Percentiles rank a stretch among this genome's conserved stretches.
phyloP scores from a whole-genome alignment of 1,284 basidiomycete species.

The Leucoagaricus sp. region DNA sequence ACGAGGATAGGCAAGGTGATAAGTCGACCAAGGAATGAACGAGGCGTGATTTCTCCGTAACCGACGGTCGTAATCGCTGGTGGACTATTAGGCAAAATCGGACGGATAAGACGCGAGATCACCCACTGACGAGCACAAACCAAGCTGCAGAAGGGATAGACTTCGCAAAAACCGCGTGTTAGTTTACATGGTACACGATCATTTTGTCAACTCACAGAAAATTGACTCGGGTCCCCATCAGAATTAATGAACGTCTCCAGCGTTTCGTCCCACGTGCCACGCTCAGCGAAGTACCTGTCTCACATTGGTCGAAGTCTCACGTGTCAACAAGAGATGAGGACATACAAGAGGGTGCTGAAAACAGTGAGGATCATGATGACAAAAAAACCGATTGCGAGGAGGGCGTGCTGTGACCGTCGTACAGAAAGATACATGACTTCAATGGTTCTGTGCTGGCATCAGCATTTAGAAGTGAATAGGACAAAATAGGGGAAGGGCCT shows the following conservation, averaged over 20 bases:
- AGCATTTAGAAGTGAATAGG: neutral
- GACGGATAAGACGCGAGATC: neutral
- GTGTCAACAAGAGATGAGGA: conserved; percentile 13
- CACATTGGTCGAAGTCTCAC: neutral
- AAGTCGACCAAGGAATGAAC: conserved; percentile 79
- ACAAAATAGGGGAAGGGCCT: conserved; percentile 30
- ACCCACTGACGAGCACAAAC: conserved; percentile 42
- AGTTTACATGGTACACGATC: neutral
- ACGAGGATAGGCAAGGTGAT: conserved; percentile 83
- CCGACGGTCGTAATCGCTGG: conserved; percentile 84
- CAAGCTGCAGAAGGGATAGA: conserved; percentile 71
- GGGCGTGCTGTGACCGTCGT: conserved; percentile 80
- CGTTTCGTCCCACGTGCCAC: conserved; percentile 83
- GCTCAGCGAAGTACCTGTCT: conserved; percentile 82
- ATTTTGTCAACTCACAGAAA: conserved; percentile 59
- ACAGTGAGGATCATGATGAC: conserved; percentile 85
- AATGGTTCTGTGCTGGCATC: conserved; percentile 60
- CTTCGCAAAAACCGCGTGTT: conserved; percentile 31
- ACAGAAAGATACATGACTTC: conserved; percentile 94
- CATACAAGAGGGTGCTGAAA: conserved; percentile 82
- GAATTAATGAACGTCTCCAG: conserved; percentile 80
- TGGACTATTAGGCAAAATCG: conserved; percentile 1
- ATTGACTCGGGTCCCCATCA: conserved; percentile 80
- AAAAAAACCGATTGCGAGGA: conserved; percentile 86
- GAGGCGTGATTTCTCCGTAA: conserved; percentile 87